Base-by-base conservation (phyloP, 192 early-diverging fungal species). In the Phlyctochytrium arcticum region DNA sequence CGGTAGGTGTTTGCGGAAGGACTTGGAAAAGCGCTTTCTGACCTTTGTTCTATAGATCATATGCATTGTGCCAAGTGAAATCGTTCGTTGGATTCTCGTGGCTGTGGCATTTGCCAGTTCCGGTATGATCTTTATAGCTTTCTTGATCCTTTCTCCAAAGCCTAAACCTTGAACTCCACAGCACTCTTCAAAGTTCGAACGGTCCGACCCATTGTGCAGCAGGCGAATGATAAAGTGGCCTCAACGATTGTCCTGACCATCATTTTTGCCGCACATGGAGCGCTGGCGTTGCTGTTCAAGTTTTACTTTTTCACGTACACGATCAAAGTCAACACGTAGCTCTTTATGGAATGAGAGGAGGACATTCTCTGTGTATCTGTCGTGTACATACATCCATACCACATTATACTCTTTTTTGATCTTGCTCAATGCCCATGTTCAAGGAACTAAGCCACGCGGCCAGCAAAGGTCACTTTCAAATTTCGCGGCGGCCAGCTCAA, bases 251-350 rank as follows among this genome's bases (percentile, higher is more conserved):
- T 74, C 8, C 21, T 78, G 7, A 35, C 42, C 48, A 34, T 33
- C 39, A 73, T 76, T 37, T 62, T 76, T 8, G 59, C 65, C 2
- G 24, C 39, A 51, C 60, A 78, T 32, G 62, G 65, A 2, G 72
- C 21, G 1, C 46, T 82, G 2, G 80, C 72, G 36, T 54, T 95
- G 34, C 64, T 92, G 12, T 87, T 98, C 68, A 94, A 94, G 74
- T 79, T 92, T 71, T 66, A 75, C 51, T 98, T 98, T 75, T 98
- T 90, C 71, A n/a, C n/a, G n/a, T n/a, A n/a, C n/a, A n/a, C n/a
- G n/a, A n/a, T n/a, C n/a, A n/a, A n/a, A n/a, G n/a, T n/a, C n/a
- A n/a, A n/a, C n/a, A n/a, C n/a, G n/a, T n/a, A n/a, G n/a, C n/a
- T n/a, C n/a, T n/a, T n/a, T n/a, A n/a, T n/a, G n/a, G n/a, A n/a